Percentiles rank a stretch among this genome's conserved stretches.
phyloP scores from a whole-genome alignment of 106 monocot species.

The Acorus calamus region DNA sequence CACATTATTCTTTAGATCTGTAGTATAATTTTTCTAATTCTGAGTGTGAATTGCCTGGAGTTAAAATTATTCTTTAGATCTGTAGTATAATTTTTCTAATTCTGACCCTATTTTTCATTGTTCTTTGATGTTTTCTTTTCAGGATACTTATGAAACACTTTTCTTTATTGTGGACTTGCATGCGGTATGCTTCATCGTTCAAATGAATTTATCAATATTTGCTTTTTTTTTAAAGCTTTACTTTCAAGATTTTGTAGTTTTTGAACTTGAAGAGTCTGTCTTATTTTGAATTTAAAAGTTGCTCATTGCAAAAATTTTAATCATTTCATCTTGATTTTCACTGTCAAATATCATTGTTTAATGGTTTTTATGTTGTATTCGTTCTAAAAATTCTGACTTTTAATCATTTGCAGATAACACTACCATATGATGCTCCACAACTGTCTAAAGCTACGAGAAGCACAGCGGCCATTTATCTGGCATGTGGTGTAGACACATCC shows the following conservation, averaged over 20 bases:
- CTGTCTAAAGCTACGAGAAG: slow-evolving; percentile 73
- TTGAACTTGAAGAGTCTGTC: too few relatives aligned
- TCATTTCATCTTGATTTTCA: background rate
- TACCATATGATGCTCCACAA: slow-evolving; percentile 63
- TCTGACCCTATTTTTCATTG: too few relatives aligned
- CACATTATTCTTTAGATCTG: too few relatives aligned
- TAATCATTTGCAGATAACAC: slow-evolving; percentile 55
- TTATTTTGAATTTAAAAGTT: background rate
- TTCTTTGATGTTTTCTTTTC: too few relatives aligned
- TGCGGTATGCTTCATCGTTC: slow-evolving; percentile 38
- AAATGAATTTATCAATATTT: background rate
- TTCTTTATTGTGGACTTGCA: slow-evolving; percentile 97
- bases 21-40: too few relatives aligned
- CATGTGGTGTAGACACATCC: slow-evolving; percentile 83
- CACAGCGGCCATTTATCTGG: slow-evolving; percentile 90
- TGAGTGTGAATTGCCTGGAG: too few relatives aligned
- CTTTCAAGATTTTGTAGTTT: too few relatives aligned
- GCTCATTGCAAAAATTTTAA: background rate
- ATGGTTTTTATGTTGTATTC: background rate
- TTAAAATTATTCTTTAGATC: too few relatives aligned
- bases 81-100: too few relatives aligned
- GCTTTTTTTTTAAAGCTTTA: background rate
- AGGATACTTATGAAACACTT: too few relatives aligned
- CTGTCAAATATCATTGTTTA: background rate
- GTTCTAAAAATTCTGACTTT: slow-evolving; percentile 3